Conservation (phyloP, 768 basidiomycete genomes). For the Boletellus ananiceps region DNA sequence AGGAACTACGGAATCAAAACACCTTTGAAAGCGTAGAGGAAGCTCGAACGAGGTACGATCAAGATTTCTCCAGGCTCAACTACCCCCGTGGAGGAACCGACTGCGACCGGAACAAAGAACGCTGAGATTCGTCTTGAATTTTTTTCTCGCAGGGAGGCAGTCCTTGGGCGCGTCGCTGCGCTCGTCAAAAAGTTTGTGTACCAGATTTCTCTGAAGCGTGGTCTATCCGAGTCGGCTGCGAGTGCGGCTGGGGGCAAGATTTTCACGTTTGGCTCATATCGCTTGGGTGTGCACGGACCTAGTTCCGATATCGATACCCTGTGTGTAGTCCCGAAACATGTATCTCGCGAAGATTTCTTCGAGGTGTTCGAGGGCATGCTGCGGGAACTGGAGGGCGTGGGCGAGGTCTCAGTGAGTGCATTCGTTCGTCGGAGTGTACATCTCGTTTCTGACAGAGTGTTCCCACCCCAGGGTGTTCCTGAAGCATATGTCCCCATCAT, state of each 20-base stretch:
- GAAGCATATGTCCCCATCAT: slow-evolving; percentile 97
- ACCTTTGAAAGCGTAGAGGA: slow-evolving; percentile 91
- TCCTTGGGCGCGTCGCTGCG: slow-evolving; percentile 83
- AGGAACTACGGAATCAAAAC: slow-evolving; percentile 80
- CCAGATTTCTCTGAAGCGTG: slow-evolving; percentile 69
- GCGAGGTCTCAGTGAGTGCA: slow-evolving; percentile 80
- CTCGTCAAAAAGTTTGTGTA: slow-evolving; percentile 93
- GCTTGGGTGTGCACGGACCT: slow-evolving; percentile 94
- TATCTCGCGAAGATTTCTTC: slow-evolving; percentile 95
- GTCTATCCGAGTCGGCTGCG: slow-evolving; percentile 85
- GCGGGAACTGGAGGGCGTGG: slow-evolving; percentile 72
- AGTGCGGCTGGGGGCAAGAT: slow-evolving; percentile 94
- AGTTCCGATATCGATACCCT: slow-evolving; percentile 98
- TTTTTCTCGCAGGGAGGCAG: slow-evolving; percentile 66
- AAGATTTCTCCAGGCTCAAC: slow-evolving; percentile 6
- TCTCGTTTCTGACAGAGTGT: slow-evolving; percentile 2
- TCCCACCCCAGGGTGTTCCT: slow-evolving; percentile 71
- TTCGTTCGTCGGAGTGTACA: neutral
- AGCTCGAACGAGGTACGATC: slow-evolving; percentile 71
- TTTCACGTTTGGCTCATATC: slow-evolving; percentile 98
- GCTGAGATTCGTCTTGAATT: slow-evolving; percentile 22
- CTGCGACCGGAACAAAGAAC: slow-evolving; percentile 3
- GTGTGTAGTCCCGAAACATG: slow-evolving; percentile 94
- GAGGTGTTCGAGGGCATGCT: slow-evolving; percentile 88
- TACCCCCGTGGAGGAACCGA: slow-evolving; percentile 2